phyloP scores from a whole-genome alignment of 306 rosid species.

The Pachyrhizus erosus region DNA sequence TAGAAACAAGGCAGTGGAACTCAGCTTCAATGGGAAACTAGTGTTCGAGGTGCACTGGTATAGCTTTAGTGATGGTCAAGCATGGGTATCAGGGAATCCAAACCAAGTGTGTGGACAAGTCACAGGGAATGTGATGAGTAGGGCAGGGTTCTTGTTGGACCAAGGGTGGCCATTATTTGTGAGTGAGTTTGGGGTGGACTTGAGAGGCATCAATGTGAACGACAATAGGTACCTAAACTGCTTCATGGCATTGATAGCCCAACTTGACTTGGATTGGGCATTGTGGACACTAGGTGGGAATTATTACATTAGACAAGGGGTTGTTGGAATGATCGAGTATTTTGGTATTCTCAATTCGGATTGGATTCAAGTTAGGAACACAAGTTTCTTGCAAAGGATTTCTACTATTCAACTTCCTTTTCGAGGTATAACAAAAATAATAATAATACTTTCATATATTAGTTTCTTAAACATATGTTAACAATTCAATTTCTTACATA shows the following conservation, averaged over 20 bases:
- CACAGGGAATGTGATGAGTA: slow-evolving; percentile 43
- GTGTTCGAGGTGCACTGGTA: slow-evolving; percentile 80
- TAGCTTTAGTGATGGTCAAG: slow-evolving; percentile 56
- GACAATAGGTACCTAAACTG: slow-evolving; percentile 72
- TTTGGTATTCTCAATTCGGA: slow-evolving; percentile 62
- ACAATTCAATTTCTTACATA: no score
- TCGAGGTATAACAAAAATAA: slow-evolving; percentile 51
- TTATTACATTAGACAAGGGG: slow-evolving; percentile 66
- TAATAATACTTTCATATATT: not conserved
- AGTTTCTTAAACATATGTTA: not conserved
- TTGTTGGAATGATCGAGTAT: slow-evolving; percentile 57
- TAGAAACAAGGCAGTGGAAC: slow-evolving; percentile 42
- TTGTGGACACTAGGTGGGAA: slow-evolving; percentile 78
- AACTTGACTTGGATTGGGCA: slow-evolving; percentile 74
- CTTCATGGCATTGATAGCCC: slow-evolving; percentile 62
- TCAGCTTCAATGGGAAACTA: slow-evolving; percentile 56
- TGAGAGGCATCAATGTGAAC: slow-evolving; percentile 64
- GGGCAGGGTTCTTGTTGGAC: slow-evolving; percentile 57
- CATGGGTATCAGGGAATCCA: slow-evolving; percentile 67
- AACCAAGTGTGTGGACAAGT: slow-evolving; percentile 73
- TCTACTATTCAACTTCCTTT: slow-evolving; percentile 67
- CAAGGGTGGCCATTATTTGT: slow-evolving; percentile 67
- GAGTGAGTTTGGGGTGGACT: slow-evolving; percentile 74
- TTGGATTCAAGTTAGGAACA: slow-evolving; percentile 57
- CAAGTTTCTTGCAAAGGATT: slow-evolving; percentile 54